These are phyloP conservation scores for Suhomyces bribrorum DNA, from an alignment of 1,139 yeast species.

Conservation along the genomic window DNA sequence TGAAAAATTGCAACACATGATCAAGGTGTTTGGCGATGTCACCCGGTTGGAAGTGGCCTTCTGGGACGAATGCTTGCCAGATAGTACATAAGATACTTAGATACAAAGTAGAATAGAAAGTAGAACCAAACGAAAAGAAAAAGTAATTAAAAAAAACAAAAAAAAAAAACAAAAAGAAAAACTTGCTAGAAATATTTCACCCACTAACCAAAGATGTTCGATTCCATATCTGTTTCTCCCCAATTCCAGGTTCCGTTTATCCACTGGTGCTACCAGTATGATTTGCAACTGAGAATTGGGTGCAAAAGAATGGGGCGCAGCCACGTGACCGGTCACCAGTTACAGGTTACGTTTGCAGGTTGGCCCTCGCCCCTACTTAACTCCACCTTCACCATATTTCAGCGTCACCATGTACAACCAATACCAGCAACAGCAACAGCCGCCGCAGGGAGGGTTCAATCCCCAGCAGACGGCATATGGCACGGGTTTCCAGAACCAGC, in stretches of 20 bases:
- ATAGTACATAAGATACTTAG: too few relatives aligned
- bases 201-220: too few relatives aligned
- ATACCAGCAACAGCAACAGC: slow-evolving; percentile 37
- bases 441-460: slow-evolving; percentile 32
- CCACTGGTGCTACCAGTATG: background rate
- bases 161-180: too few relatives aligned
- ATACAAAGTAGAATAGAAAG: too few relatives aligned
- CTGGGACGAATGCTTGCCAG: slow-evolving; percentile 51
- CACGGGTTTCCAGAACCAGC: slow-evolving; percentile 21
- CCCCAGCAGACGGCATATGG: slow-evolving; percentile 31
- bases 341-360: slow-evolving; percentile 8
- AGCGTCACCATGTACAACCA: slow-evolving; percentile 42
- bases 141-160: too few relatives aligned
- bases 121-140: too few relatives aligned
- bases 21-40: slow-evolving; percentile 60
- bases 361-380: background rate
- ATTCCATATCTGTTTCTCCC: too few relatives aligned
- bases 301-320: background rate
- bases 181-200: too few relatives aligned
- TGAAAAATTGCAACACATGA: slow-evolving; percentile 50
- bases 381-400: background rate
- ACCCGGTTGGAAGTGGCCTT: slow-evolving; percentile 60
- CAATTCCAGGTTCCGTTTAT: too few relatives aligned
- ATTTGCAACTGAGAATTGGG: background rate
- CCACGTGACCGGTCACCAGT: background rate